Base-by-base conservation (phyloP, 2,329 filamentous ascomycete genomes). In the Aspergillus pseudoglaucus region DNA sequence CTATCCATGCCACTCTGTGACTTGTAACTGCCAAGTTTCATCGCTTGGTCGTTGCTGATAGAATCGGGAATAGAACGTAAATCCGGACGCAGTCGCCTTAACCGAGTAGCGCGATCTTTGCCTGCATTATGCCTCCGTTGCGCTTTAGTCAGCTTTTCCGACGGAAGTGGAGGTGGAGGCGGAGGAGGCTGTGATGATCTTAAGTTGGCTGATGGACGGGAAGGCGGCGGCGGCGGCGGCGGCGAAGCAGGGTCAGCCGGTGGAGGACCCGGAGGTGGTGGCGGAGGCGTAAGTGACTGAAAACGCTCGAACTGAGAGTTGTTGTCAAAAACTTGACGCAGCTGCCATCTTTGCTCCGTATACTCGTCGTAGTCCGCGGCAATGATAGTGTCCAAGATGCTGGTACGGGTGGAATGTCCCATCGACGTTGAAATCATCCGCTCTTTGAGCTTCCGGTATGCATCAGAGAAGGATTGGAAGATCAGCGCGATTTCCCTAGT, bases 311-410 rank as follows among this genome's bases (percentile, higher is more conserved):
- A 72, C 50, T 64, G 58, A 23, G 58, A 51, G 30, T 69, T 56
- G 3, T 65, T 69, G 48, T 72, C 68, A 47, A 79, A 78, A 2
- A 85, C 64, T 32, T 73, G 68, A 45, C 72, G 71, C 7, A 90
- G 70, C 54, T 78, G 84, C 10, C 78, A 71, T 45, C 90, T 80
- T 65, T 94, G 88, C 38, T 75, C 66, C 17, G 79, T 72, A 61
- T 94, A 94, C 2, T 81, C 80, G 5, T 78, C 77, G 66, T 95
- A 97, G 59, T 95, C 85, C 46, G 88, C 90, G 9, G 78, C 84
- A 46, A 94, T 73, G 35, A 95, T 78, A 35, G 81, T 76, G 30
- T 80, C 80, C 6, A 97, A 78, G 20, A 96, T 80, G 60, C 83
- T 87, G 42, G 46, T 48, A 18, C 58, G 51, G 9, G 53, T 48